Base-by-base conservation (phyloP, 202 grass and related monocot genomes). In the Digitaria exilis region DNA sequence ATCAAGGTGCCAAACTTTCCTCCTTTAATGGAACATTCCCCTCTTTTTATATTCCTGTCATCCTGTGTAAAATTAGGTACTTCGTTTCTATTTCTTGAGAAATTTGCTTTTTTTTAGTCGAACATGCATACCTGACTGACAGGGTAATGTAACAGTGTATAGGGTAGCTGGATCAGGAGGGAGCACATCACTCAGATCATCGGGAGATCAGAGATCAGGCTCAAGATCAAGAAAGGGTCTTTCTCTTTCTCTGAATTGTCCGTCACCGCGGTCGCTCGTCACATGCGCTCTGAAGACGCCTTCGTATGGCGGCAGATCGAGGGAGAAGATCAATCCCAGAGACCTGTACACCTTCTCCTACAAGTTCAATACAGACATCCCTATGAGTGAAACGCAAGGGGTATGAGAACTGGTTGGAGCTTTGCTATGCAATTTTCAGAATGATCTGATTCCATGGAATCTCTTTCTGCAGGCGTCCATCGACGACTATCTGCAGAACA, bases 401-500 rank as follows among this genome's bases (percentile, higher is more conserved):
- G 94, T 89, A 93, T 42, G 87, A n/a, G 21, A 10, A 16, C 19
- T 51, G 39, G 17, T 30, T 54, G 61, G 13, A 16, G 31, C 73
- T 61, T 50, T 13, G 9, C 44, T 16, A 5, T 42, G 42, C 55
- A 10, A 5, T 48, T 63, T n/a, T 85, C 25, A 49, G 44, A 39
- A 77, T 73, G 35, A 34, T 84, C 81, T 84, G 65, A 90, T 60
- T 9, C 7, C 19, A 12, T 60, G 21, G 44, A 69, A 21, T 15
- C 30, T 31, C 54, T 35, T 14, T 21, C 10, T 86, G 31, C 85
- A 94, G 95, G 92, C 88, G 7, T 94, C 95, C 28, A 94, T 97
- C 49, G 95, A 97, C 31, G 92, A 97, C 49, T 97, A 97, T 79
- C 86, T 97, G 32, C 73, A 81, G 76, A 94, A 97, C 74, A 74